phyloP scores from a whole-genome alignment of 768 basidiomycete genomes.

The Auriscalpium microsporum region DNA sequence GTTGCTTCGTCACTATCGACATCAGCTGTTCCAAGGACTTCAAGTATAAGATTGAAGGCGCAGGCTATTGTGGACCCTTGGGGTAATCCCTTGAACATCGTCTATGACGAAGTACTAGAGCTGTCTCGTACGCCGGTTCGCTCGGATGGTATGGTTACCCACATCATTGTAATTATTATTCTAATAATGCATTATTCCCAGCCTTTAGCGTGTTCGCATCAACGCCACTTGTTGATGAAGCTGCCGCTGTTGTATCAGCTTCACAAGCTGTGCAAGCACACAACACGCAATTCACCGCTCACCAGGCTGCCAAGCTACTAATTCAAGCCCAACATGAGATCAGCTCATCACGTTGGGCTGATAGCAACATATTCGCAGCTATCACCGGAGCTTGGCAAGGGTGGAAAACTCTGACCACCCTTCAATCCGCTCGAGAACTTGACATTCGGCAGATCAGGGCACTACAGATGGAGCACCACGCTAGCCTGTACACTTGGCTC shows the following conservation, averaged over 20 bases:
- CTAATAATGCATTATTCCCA: background rate
- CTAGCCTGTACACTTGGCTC: background rate
- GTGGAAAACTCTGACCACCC: background rate
- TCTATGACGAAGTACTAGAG: background rate
- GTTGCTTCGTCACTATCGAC: background rate
- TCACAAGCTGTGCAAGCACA: no score
- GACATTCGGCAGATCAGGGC: background rate
- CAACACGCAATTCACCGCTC: background rate
- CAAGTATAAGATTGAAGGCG: background rate
- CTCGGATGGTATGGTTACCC: background rate
- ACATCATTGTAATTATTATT: background rate
- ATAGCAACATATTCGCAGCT: background rate
- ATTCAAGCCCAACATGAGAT: background rate
- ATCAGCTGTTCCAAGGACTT: background rate
- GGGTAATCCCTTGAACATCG: background rate
- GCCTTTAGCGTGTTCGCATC: background rate
- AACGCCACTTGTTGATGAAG: background rate
- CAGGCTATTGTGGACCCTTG: background rate
- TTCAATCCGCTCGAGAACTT: background rate
- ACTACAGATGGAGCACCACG: background rate
- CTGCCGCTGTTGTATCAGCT: background rate
- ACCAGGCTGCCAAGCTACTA: background rate
- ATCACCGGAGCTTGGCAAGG: background rate
- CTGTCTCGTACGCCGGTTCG: background rate
- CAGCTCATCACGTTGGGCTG: background rate